Percentiles rank a stretch among this genome's conserved stretches.
Evolutionary conservation across 768 basidiomycete species (phyloP).

Genomic region (Tylopilus plumbeoviolaceoides): DNA sequence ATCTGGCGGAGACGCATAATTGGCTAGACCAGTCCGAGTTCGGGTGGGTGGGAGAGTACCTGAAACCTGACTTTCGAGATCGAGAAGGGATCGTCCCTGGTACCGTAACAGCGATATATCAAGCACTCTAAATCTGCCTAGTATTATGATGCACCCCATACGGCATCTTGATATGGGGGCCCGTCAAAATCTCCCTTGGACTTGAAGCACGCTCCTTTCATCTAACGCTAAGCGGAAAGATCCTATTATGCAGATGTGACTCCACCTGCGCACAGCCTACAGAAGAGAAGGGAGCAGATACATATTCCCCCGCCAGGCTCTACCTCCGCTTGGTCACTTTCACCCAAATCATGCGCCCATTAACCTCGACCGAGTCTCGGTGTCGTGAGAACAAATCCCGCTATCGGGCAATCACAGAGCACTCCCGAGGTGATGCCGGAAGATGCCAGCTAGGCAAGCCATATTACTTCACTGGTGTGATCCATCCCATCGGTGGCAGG

Average conservation of each 20-base stretch:
- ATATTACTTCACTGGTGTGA: constrained; percentile 23
- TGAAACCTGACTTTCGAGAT: constrained; percentile 35
- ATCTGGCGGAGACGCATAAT: constrained; percentile 22
- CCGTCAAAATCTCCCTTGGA: constrained; percentile 21
- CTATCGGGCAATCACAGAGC: constrained; percentile 4
- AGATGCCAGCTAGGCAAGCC: constrained; percentile 13
- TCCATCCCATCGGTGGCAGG: constrained; percentile 14
- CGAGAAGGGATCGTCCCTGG: constrained; percentile 36
- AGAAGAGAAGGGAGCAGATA: constrained; percentile 9
- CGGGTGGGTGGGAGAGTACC: constrained; percentile 31
- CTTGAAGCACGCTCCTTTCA: constrained; percentile 31
- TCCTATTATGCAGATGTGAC: constrained; percentile 29
- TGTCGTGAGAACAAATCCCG: constrained; percentile 12
- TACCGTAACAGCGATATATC: constrained; percentile 34
- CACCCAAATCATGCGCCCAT: constrained; percentile 1
- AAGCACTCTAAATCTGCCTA: constrained; percentile 29
- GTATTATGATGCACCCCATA: constrained; percentile 30
- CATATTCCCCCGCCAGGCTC: constrained; percentile 6
- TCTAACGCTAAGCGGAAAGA: constrained; percentile 36
- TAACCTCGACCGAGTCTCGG: neutral
- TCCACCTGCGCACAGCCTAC: constrained; percentile 25
- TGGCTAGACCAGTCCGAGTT: constrained; percentile 25
- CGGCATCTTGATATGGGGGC: constrained; percentile 31
- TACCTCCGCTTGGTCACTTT: constrained; percentile 10
- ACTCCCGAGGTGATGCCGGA: constrained; percentile 22